Percentiles rank a stretch among this genome's conserved stretches.
Conservation (phyloP, 306 rosid species). For the Sechiopsis laciniata region DNA sequence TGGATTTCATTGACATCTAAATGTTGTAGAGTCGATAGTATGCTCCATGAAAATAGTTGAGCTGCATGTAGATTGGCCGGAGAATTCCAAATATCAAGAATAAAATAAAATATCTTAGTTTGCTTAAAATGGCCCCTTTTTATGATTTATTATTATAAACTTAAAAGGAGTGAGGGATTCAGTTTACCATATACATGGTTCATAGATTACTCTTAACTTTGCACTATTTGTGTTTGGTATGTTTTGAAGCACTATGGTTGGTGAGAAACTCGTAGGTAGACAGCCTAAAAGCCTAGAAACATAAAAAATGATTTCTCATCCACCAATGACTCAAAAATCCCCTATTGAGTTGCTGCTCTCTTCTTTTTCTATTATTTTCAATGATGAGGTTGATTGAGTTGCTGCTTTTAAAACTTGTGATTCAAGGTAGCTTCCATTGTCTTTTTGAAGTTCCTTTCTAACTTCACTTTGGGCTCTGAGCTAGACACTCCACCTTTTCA, state of each 20-base stretch:
- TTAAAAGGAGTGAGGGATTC: not conserved
- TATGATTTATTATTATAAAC: no score
- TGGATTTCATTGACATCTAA: no score
- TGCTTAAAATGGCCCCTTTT: no score
- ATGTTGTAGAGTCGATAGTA: no score
- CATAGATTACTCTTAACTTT: not conserved
- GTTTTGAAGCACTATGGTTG: not conserved
- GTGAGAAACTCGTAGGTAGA: conserved; percentile 15
- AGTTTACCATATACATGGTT: not conserved
- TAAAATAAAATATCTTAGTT: no score
- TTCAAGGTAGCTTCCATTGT: conserved; percentile 5
- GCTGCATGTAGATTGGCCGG: no score
- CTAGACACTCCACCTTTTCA: conserved; percentile 22
- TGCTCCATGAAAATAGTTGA: no score
- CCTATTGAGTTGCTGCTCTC: not conserved
- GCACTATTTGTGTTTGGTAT: conserved; percentile 4
- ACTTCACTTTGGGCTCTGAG: conserved; percentile 16
- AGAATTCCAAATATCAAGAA: no score
- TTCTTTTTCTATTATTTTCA: no score
- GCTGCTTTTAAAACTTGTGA: conserved; percentile 3
- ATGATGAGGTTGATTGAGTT: conserved; percentile 4
- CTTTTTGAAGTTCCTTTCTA: conserved; percentile 16
- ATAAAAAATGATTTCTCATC: conserved; percentile 18
- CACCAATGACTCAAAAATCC: conserved; percentile 12
- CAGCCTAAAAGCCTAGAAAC: conserved; percentile 14